A percentile compares a stretch with the other conserved stretches of the same genome.
Evolutionary conservation across 1,139 yeast species (phyloP).

Genomic region (Suhomyces panamericanus): DNA sequence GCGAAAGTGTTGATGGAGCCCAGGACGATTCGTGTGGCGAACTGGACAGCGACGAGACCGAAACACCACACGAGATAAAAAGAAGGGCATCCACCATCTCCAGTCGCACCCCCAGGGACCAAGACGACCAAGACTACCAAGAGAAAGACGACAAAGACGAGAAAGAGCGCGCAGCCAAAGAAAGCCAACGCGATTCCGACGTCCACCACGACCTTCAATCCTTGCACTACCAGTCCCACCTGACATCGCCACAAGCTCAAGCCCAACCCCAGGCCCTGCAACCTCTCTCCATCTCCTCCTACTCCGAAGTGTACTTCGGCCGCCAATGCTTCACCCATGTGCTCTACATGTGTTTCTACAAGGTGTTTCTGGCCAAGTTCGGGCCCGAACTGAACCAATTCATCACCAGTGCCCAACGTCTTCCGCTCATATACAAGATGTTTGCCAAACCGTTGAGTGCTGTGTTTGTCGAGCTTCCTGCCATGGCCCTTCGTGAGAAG

Average conservation of each 20-base stretch:
- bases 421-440: constrained; percentile 1
- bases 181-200: too few species aligned
- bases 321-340: constrained; percentile 5
- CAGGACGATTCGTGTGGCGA: too few species aligned
- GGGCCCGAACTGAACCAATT: constrained; percentile 1
- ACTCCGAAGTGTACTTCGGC: constrained; percentile 3
- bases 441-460: constrained; percentile 6
- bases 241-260: neutral
- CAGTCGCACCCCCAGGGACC: too few species aligned
- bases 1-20: too few species aligned
- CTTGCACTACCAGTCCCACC: neutral
- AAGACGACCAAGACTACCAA: too few species aligned
- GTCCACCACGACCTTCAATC: neutral
- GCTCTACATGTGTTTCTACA: neutral
- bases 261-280: too few species aligned
- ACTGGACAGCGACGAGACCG: too few species aligned
- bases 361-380: neutral
- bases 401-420: neutral
- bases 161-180: too few species aligned
- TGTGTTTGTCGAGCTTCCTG: constrained; percentile 5
- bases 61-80: too few species aligned
- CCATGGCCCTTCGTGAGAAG: constrained; percentile 3
- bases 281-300: neutral
- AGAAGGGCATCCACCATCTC: too few species aligned
- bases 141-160: too few species aligned